Base-by-base conservation (phyloP, 192 early-diverging fungal genomes). In the Linnemannia zychae region DNA sequence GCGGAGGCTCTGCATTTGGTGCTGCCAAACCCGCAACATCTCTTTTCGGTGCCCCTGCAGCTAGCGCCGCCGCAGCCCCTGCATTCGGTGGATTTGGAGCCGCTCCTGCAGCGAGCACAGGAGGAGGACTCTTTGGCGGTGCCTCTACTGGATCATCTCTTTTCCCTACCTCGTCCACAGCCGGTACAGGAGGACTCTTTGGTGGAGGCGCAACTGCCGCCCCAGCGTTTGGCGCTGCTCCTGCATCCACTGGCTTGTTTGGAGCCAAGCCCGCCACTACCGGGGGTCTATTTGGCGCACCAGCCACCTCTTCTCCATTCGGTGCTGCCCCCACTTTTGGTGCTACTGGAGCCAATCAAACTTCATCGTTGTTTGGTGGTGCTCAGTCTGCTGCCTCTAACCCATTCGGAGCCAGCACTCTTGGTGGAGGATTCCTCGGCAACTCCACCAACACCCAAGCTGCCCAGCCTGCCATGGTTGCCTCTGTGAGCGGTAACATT, bases 401-500 rank as follows among this genome's bases (percentile, higher is more conserved):
- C 47, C 31, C 71, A 52, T 80, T 81, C 65, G 80, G 68, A 34
- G 49, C 78, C 40, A 84, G 82, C 77, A 60, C 83, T 44, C 79
- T 79, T n/a, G 81, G 71, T 36, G 75, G 78, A 31, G 86, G 87
- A 28, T 67, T 84, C 67, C 79, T 90, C 52, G 92, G 91, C n/a
- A 81, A 81, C 57, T 68, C 88, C 31, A 83, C 81, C 15, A 86
- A 88, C 37, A 87, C 88, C 34, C 85, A 86, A 47, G 84, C 87
- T 70, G 84, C 84, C 40, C 81, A 87, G 77, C 88, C 90, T 68
- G 67, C 80, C 40, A 80, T 98, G 33, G 88, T 92, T 16, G 97
- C 97, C 6, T 90, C 91, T 31, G 94, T 99, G 71, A 96, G 97
- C 72, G 88, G 90, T 70, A 94, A 96, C 79, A 97, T 97, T 13